Percentiles rank a stretch among this genome's conserved stretches.
Conservation (phyloP, 371 early-diverging fungal genomes). For the Entomophthora muscae region DNA sequence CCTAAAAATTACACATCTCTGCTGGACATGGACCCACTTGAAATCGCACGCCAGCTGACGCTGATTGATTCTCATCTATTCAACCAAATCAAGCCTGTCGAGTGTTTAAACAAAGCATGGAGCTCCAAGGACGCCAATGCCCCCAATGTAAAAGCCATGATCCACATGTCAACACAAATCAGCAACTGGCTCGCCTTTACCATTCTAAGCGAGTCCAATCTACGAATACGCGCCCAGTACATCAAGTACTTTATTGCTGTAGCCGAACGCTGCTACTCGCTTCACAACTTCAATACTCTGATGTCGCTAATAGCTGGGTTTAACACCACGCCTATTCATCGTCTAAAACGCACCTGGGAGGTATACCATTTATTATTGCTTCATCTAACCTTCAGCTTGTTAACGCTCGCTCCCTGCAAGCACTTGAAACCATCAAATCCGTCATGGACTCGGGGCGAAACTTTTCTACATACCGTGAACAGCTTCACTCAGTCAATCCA, state of each 20-base stretch:
- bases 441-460: conserved; percentile 68
- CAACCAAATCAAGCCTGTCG: conserved; percentile 8
- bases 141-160: conserved; percentile 54
- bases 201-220: conserved; percentile 58
- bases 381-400: conserved; percentile 18
- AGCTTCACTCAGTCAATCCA: conserved; percentile 67
- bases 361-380: conserved; percentile 13
- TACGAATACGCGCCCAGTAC: conserved; percentile 48
- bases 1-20: conserved; percentile 38
- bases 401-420: conserved; percentile 33
- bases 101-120: conserved; percentile 10
- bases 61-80: conserved; percentile 9
- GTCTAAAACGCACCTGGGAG: conserved; percentile 82
- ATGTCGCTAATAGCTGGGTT: conserved; percentile 81
- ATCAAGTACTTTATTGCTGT: conserved; percentile 70
- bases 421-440: conserved; percentile 22
- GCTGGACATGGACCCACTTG: conserved; percentile 9
- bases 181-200: conserved; percentile 77
- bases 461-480: conserved; percentile 69
- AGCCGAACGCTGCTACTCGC: conserved; percentile 50
- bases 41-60: conserved; percentile 10
- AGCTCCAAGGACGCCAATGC: conserved; percentile 38
- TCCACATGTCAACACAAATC: conserved; percentile 45
- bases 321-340: conserved; percentile 71
- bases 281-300: conserved; percentile 86